Evolutionary conservation across 352 stramenopile genomes (phyloP), one percentile per base, ranked within the genome.

Genomic region (Pythium scleroteichum): DNA sequence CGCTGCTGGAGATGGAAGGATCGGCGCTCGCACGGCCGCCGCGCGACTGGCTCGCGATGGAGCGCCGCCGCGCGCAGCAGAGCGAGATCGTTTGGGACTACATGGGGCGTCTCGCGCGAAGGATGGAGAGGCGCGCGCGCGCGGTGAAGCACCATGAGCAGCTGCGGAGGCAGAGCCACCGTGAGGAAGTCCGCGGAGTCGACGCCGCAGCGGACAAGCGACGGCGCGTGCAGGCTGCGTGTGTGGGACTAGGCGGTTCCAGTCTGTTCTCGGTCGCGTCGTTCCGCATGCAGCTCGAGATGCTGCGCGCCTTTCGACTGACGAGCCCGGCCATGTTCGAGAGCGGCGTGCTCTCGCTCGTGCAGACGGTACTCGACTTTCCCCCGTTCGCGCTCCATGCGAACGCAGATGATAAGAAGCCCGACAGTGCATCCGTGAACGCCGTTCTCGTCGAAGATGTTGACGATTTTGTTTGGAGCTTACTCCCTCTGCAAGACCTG

Each of bases 221-320:
- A 32, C 23, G 7, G n/a, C 29, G 24, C 14, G 14, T 20, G 38
- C 16, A 35, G 29, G 13, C n/a, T 35, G 4, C 10, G 27, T 29
- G 26, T 35, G n/a, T 20, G 29, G 33, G 23, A 1, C 22, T 53
- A 1, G 29, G 42, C 14, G 45, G 49, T 6, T 35, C 40, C 4
- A 53, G 38, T 27, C 1, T 91, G 20, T 91, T 91, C 20, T 71
- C 69, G 0, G 64, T 88, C 4, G 59, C 60, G 0, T 86, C 75
- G 24, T 69, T 90, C n/a, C 78, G 79, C 8, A 62, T 92, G 47
- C 82, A 92, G 51, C 66, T 92, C 26, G 74, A 87, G 46, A 87
- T 90, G 74, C 60, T 92, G 38, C 78, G 69, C 1, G 76, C 81
- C 32, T 88, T 88, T 24, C 76, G 76, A 5, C 51, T 45, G 3